Evolutionary conservation across 2,329 filamentous ascomycete species (phyloP), one percentile per base, ranked within the genome.

Genomic region (Curvularia sp.): DNA sequence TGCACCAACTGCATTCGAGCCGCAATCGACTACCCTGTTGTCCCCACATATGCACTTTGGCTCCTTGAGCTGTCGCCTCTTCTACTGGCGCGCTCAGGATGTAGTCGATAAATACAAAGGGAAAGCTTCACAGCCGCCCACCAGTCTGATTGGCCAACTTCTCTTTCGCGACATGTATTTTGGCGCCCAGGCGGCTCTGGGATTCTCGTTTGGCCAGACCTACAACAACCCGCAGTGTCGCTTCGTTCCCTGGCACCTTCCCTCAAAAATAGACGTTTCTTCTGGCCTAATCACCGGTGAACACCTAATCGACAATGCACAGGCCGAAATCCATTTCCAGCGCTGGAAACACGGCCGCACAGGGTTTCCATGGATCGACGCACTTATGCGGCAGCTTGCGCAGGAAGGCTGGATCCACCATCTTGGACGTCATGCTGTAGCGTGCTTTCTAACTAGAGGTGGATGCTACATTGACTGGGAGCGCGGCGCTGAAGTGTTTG

Each of bases 161-260:
- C 80, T 92, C 10, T 93, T 93, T 74, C 83, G 90, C 15, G 90
- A 93, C 71, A 93, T 93, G 90, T 93, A 93, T 75, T 93, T 93
- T 66, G 89, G 85, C 13, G 89, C 90, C 0, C 89, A 93, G 71
- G 89, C 89, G 0, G 83, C 85, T 0, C 78, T 92, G 1, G 90
- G 90, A 0, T 80, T 84, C 31, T 68, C 79, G 0, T 93, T 91
- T 65, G 81, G 78, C 0, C 89, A 91, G 67, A 88, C 88, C 0
- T 79, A 84, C 49, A 84, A 85, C 35, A 93, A 93, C 67, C 75
- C 82, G 0, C 78, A 88, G 62, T 89, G 86, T 39, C 84, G 89
- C n/a, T 92, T 93, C 75, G 85, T 93, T 13, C 89, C 89, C 4
- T 93, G 90, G 90, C 89, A 92, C 69, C 78, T 93, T 1, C 89